phyloP scores from a whole-genome alignment of 2,329 filamentous ascomycete species.

The Arachnomyces sp. region DNA sequence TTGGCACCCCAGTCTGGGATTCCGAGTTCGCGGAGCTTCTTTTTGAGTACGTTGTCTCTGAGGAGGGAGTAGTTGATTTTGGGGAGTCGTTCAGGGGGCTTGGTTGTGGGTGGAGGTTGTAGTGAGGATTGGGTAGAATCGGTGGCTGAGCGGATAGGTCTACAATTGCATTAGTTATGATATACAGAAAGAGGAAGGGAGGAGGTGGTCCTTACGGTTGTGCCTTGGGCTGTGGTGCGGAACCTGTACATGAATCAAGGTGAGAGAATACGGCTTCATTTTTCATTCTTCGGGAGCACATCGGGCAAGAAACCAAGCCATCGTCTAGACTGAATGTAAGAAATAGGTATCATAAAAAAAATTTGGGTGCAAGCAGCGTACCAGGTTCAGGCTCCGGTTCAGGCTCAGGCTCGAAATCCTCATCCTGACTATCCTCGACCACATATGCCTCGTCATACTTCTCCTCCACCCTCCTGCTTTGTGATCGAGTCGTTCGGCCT shows the following conservation, averaged over 20 bases:
- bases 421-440: slow-evolving; percentile 35
- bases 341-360: background rate
- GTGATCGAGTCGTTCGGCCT: slow-evolving; percentile 29
- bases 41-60: slow-evolving; percentile 68
- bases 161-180: background rate
- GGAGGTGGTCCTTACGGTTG: no score
- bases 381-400: slow-evolving; percentile 20
- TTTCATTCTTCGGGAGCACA: slow-evolving; percentile 74
- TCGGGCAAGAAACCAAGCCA: slow-evolving; percentile 73
- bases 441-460: slow-evolving; percentile 18
- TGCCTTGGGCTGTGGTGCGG: slow-evolving; percentile 12
- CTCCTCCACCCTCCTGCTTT: slow-evolving; percentile 15
- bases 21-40: slow-evolving; percentile 73
- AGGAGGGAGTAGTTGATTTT: slow-evolving; percentile 78
- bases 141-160: background rate
- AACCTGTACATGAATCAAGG: slow-evolving; percentile 56
- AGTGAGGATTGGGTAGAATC: background rate
- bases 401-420: slow-evolving; percentile 21
- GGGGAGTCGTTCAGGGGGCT: slow-evolving; percentile 55
- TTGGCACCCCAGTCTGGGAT: slow-evolving; percentile 63
- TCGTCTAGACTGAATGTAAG: slow-evolving; percentile 46
- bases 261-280: slow-evolving; percentile 68
- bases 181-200: slow-evolving; percentile 18
- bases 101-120: background rate
- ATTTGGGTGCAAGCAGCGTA: slow-evolving; percentile 12